Evolutionary conservation across 148 eudicot species (phyloP).

Genomic region (Rhododendron henanense): DNA sequence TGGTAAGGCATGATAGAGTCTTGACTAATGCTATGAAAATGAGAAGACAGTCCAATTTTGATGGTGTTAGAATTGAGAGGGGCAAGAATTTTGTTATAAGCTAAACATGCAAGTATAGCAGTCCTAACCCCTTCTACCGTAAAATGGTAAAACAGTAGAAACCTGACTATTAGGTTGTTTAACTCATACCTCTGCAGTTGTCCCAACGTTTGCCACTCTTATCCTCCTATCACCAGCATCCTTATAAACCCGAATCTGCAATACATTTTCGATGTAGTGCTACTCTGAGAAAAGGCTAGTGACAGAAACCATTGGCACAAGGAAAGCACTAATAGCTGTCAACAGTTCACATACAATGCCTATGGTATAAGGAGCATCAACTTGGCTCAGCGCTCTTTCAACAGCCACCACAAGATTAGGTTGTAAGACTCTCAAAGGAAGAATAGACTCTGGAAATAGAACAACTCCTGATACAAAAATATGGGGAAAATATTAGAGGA

Average conservation of each 20-base stretch:
- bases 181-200: slow-evolving; percentile 81
- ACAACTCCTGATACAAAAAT: slow-evolving; percentile 59
- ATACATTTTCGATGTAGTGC: not conserved
- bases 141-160: not conserved
- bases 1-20: too few relatives aligned
- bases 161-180: not conserved
- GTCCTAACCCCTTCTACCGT: not conserved
- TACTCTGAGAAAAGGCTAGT: slow-evolving; percentile 4
- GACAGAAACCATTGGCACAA: slow-evolving; percentile 5
- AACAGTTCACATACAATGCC: slow-evolving; percentile 71
- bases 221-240: slow-evolving; percentile 47
- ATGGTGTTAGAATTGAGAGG: not conserved
- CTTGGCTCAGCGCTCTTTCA: slow-evolving; percentile 76
- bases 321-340: slow-evolving; percentile 3
- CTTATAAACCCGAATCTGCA: slow-evolving; percentile 65
- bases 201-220: slow-evolving; percentile 63
- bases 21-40: too few relatives aligned
- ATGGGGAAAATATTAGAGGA: not conserved
- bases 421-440: slow-evolving; percentile 78
- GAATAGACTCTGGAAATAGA: slow-evolving; percentile 89
- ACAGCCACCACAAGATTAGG: slow-evolving; percentile 64
- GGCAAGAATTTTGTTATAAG: not conserved
- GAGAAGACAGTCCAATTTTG: not conserved
- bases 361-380: slow-evolving; percentile 60
- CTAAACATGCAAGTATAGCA: not conserved